phyloP scores from a whole-genome alignment of 2,329 filamentous ascomycete genomes.

The Harringtonia aguacate region DNA sequence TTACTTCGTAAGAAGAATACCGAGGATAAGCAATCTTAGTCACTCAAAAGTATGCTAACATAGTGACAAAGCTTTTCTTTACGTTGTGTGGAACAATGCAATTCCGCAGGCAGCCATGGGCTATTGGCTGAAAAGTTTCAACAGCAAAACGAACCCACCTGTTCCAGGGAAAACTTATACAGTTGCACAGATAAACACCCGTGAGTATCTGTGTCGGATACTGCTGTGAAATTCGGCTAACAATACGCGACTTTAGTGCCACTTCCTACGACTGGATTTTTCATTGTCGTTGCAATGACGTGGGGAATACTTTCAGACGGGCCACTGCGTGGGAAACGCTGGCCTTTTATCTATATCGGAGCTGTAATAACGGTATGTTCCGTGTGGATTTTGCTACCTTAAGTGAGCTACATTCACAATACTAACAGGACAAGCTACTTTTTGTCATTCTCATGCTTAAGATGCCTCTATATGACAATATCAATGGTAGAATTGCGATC shows the following conservation, averaged over 20 bases:
- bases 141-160: slow-evolving; percentile 19
- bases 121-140: slow-evolving; percentile 31
- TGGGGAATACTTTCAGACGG: slow-evolving; percentile 27
- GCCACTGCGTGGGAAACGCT: slow-evolving; percentile 19
- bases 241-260: slow-evolving; percentile 13
- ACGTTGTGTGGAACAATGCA: slow-evolving; percentile 28
- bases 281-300: slow-evolving; percentile 22
- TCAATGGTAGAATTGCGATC: slow-evolving; percentile 20
- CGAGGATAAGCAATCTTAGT: background rate
- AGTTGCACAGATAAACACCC: slow-evolving; percentile 23
- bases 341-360: slow-evolving; percentile 26
- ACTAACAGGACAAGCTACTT: slow-evolving; percentile 12
- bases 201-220: slow-evolving; percentile 8
- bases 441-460: slow-evolving; percentile 21
- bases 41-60: no score
- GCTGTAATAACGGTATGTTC: slow-evolving; percentile 21
- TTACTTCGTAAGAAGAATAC: slow-evolving; percentile 22
- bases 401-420: no score
- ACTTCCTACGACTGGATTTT: slow-evolving; percentile 20
- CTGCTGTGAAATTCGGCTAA: background rate
- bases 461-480: slow-evolving; percentile 24
- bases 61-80: slow-evolving; percentile 16
- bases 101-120: slow-evolving; percentile 24
- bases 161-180: slow-evolving; percentile 22
- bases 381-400: background rate